phyloP scores from a whole-genome alignment of 352 stramenopile species.

The Discostella stelligera region DNA sequence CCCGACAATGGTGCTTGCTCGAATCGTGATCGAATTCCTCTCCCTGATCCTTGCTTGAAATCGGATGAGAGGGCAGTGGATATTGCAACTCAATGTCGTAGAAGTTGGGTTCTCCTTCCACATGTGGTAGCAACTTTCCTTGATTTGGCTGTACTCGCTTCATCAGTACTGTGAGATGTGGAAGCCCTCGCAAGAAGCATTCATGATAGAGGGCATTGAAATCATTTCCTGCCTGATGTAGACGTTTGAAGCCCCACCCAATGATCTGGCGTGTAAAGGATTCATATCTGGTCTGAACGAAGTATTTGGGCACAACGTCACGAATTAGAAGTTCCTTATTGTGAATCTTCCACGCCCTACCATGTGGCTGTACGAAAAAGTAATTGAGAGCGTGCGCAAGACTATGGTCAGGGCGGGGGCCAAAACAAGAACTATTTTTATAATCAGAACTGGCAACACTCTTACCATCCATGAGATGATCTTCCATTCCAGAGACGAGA shows the following conservation, averaged over 20 bases:
- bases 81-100: too few species aligned
- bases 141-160: too few species aligned
- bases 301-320: too few species aligned
- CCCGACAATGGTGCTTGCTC: too few species aligned
- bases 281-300: constrained; percentile 61
- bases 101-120: too few species aligned
- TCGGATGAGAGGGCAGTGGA: constrained; percentile 15
- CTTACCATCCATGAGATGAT: constrained; percentile 16
- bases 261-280: constrained; percentile 83
- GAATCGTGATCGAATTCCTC: too few species aligned
- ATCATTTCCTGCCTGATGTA: constrained; percentile 2
- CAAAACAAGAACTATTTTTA: not conserved
- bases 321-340: constrained; percentile 52
- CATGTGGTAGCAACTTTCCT: too few species aligned
- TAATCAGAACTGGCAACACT: not conserved
- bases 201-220: too few species aligned
- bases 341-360: constrained; percentile 47
- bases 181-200: too few species aligned
- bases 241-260: constrained; percentile 75
- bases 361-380: constrained; percentile 26
- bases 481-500: not conserved
- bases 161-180: too few species aligned
- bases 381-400: not conserved
- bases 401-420: not conserved
- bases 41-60: not conserved